Evolutionary conservation across 805 yeast species (phyloP), one percentile per base, ranked within the genome.

Genomic region (Metschnikowia sp.): DNA sequence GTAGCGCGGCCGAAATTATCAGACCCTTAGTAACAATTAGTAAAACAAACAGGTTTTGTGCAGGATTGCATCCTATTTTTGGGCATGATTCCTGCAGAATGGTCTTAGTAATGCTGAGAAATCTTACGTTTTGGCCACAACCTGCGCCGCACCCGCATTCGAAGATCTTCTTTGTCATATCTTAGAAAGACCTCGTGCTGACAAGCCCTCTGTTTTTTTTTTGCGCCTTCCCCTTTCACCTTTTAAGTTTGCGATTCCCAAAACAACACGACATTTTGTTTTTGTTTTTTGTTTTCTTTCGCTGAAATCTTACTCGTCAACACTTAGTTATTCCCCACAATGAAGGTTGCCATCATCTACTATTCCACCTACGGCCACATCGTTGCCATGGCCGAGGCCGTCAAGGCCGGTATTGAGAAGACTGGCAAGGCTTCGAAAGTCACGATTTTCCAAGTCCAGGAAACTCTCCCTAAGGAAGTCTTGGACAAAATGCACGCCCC

Each of bases 381-480:
- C 19, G 44, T 47, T 28, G 28, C 56, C 30, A 36, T 55, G 56
- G 59, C 59, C 39, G 49, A 55, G 50, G 45, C 51, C 29, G 36
- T 55, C 48, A 51, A 54, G 46, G 47, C 46, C 15, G 59, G 59
- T 15, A 44, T 51, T 12, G 55, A 45, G 22, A 39, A 47, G 19
- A 34, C 57, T 9, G 57, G 55, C 26, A 48, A 44, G 30, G 54
- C 45, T 10, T 13, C 49, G 11, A 49, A 63, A 18, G 96, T 87
- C 32, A 83, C 81, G 58, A 74, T 89, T 56, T 86, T 68, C 77
- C 95, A 86, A 72, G 81, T 90, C 45, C 83, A 86, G 49, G 96
- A 89, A 70, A 88, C 96, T 29, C 72, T 88, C 40, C 58, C 82
- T 15, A 74, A 75, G 35, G 88, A 80, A 10, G 73, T 84, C n/a